phyloP scores from a whole-genome alignment of 139 green algal species.

The Chlorella sp. region DNA sequence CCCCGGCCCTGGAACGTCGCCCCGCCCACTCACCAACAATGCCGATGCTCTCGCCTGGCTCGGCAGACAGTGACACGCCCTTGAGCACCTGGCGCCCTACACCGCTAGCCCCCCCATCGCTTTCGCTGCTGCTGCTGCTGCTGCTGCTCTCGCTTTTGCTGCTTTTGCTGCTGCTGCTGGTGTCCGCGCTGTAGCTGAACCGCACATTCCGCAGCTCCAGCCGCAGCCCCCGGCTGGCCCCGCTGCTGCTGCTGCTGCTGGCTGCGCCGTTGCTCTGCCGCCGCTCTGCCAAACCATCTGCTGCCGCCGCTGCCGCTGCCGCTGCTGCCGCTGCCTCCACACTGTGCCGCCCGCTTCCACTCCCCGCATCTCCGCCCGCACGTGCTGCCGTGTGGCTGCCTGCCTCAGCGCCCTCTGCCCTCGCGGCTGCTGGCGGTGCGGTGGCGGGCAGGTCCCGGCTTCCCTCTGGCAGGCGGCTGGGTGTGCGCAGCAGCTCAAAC shows the following conservation, averaged over 20 bases:
- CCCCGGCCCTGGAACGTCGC: no score
- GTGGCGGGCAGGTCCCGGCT: slow-evolving; percentile 32
- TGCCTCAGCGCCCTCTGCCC: not conserved
- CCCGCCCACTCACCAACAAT: slow-evolving; percentile 41
- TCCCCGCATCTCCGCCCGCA: not conserved
- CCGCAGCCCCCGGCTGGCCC: slow-evolving; percentile 39
- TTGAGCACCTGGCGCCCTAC: slow-evolving; percentile 54
- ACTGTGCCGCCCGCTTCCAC: not conserved
- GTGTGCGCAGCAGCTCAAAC: slow-evolving; percentile 84
- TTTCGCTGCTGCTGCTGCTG: not conserved
- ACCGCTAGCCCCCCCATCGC: no score
- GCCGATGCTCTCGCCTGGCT: slow-evolving; percentile 59
- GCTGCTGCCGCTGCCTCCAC: not conserved
- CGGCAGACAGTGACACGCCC: slow-evolving; percentile 57
- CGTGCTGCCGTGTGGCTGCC: slow-evolving; percentile 22
- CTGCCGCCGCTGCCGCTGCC: not conserved
- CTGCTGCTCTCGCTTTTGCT: not conserved
- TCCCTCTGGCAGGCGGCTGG: slow-evolving; percentile 69
- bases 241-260: slow-evolving; percentile 10
- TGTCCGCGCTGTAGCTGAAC: slow-evolving; percentile 71
- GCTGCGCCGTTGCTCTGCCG: slow-evolving; percentile 35
- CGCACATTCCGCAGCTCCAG: slow-evolving; percentile 73
- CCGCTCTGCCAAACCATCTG: not conserved
- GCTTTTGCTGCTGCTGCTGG: not conserved
- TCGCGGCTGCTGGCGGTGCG: not conserved